phyloP scores from a whole-genome alignment of 2,329 filamentous ascomycete species.

The Leptoxyphium fumago region DNA sequence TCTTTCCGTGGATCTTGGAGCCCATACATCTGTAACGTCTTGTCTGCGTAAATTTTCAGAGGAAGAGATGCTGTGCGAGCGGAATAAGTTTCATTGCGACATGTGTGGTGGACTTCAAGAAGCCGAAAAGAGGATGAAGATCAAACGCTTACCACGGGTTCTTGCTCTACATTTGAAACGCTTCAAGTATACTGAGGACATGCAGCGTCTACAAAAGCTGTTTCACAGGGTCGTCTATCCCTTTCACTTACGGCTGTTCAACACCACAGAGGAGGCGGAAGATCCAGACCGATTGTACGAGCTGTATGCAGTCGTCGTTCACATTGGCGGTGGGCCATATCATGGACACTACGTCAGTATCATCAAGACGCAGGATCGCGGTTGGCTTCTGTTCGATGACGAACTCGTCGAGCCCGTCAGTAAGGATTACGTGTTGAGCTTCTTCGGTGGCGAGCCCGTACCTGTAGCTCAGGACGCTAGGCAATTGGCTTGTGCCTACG shows the following conservation, averaged over 20 bases:
- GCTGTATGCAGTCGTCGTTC: constrained; percentile 90
- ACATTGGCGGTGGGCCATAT: constrained; percentile 92
- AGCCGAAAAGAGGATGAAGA: constrained; percentile 98
- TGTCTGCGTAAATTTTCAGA: constrained; percentile 92
- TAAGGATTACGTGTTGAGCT: constrained; percentile 89
- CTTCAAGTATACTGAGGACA: constrained; percentile 96
- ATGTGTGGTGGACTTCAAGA: constrained; percentile 93
- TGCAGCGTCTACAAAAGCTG: constrained; percentile 84
- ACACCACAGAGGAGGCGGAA: constrained; percentile 88
- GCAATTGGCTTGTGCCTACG: constrained; percentile 77
- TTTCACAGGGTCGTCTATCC: constrained; percentile 96
- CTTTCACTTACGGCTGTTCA: constrained; percentile 90
- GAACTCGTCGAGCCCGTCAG: constrained; percentile 98
- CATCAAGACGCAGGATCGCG: constrained; percentile 90
- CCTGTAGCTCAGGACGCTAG: constrained; percentile 35
- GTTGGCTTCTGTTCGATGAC: constrained; percentile 94
- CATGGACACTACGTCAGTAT: constrained; percentile 97
- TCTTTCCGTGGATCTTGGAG: constrained; percentile 85
- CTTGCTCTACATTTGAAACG: constrained; percentile 86
- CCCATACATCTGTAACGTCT: constrained; percentile 91
- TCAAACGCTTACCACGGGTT: constrained; percentile 84
- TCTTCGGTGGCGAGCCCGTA: constrained; percentile 69
- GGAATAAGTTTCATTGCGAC: constrained; percentile 98
- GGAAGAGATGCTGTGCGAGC: constrained; percentile 95
- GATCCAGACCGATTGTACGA: constrained; percentile 92